Base-by-base conservation (phyloP, 1,284 basidiomycete species). In the Amylostereum areolatum region DNA sequence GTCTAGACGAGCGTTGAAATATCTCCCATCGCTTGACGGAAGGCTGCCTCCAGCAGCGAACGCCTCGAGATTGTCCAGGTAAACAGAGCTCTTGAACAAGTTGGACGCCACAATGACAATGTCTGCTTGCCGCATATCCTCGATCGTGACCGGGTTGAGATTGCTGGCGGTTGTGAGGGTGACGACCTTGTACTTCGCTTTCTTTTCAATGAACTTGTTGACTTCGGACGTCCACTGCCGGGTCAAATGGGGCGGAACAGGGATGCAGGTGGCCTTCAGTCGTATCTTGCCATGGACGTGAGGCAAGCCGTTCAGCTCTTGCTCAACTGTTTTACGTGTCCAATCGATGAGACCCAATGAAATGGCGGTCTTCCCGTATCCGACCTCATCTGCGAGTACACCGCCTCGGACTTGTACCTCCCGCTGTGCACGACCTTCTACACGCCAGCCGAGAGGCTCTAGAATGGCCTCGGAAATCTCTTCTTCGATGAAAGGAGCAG, bases 351-450 rank as follows among this genome's bases (percentile, higher is more conserved):
- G 75, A 8, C 88, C 94, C 24, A 97, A 77, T 1, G 92, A 93
- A 57, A 97, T 97, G 28, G 93, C 93, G 0, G 94, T 97, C 71
- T 97, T 97, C 32, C 94, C 94, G 62, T 97, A 97, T 45, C 95
- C 94, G 56, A 97, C 94, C 65, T 96, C 88, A 61, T 97, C 94
- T 6, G 95, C 95, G 43, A 97, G 80, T 47, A 97, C 94, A 29
- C 95, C 95, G 11, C 94, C 95, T 44, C 89, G 78, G 27, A 97
- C 71, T 53, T 72, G 75, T 47, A 92, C 78, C 0, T 83, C 78
- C 25, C 93, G 72, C 57, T 89, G 83, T 2, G 91, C 93, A 45
- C 90, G 86, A 44, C 90, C 94, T 66, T 97, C 93, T 4, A 90
- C 92, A 57, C 93, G 79, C 94, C 95, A 97, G 3, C 91, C 89